phyloP scores from a whole-genome alignment of 164 flowering plant genomes.

The Vitis amurensis region DNA sequence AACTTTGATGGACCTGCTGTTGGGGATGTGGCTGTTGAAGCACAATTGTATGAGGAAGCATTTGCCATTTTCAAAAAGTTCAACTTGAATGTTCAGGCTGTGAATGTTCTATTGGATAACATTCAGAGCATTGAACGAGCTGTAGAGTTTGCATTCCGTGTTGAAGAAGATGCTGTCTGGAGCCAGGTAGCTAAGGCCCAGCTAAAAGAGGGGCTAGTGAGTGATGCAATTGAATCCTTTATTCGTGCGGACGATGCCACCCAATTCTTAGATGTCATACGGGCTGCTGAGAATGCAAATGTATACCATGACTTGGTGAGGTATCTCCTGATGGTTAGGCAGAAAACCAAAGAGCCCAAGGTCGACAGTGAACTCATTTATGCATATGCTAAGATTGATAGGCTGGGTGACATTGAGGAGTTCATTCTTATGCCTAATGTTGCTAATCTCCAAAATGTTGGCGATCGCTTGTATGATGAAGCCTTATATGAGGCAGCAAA shows the following conservation, averaged over 20 bases:
- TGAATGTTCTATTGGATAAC: constrained; percentile 89
- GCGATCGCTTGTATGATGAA: constrained; percentile 92
- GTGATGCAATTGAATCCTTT: constrained; percentile 99
- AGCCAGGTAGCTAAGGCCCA: constrained; percentile 99
- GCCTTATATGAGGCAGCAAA: constrained; percentile 95
- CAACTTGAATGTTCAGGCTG: constrained; percentile 97
- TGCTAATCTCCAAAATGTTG: constrained; percentile 96
- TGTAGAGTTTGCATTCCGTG: constrained; percentile 99
- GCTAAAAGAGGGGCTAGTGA: constrained; percentile 88
- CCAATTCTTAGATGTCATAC: constrained; percentile 88
- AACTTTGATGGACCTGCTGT: constrained; percentile 99
- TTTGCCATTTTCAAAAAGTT: constrained; percentile 97
- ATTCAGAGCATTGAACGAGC: constrained; percentile 87
- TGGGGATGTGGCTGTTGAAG: constrained; percentile 99
- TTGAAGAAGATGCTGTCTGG: constrained; percentile 99
- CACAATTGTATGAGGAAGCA: constrained; percentile 91
- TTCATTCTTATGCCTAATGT: constrained; percentile 99
- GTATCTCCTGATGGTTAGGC: constrained; percentile 97
- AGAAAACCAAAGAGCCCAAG: constrained; percentile 91
- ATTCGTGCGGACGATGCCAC: constrained; percentile 98
- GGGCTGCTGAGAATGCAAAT: constrained; percentile 81
- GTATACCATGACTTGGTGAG: constrained; percentile 92
- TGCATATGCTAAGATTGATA: constrained; percentile 99
- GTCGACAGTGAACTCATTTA: constrained; percentile 98
- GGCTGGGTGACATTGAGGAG: constrained; percentile 93